Conservation (phyloP, 1,284 basidiomycete species). For the Cutaneotrichosporon sp. region DNA sequence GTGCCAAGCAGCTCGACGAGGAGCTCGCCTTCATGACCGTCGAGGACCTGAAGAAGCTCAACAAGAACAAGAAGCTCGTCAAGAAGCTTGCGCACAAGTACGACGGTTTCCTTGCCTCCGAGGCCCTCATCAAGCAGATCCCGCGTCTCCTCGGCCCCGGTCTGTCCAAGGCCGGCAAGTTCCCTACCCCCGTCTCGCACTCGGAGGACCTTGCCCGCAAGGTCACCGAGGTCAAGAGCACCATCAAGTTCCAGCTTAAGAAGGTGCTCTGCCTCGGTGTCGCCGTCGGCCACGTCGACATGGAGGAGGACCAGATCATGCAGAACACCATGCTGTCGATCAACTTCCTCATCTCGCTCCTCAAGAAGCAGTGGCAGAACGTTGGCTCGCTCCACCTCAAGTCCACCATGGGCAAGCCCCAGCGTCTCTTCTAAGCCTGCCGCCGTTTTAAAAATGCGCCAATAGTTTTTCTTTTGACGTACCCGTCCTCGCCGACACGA, state of each 20-base stretch:
- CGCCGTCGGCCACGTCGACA: conserved; percentile 94
- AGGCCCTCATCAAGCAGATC: conserved; percentile 98
- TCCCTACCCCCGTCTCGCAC: conserved; percentile 95
- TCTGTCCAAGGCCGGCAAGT: conserved; percentile 99
- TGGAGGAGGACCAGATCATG: conserved; percentile 96
- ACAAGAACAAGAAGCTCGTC: conserved; percentile 97
- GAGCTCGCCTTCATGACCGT: conserved; percentile 78
- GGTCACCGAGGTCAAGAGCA: conserved; percentile 91
- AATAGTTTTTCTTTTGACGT: conserved; percentile 1
- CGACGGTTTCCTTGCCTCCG: conserved; percentile 97
- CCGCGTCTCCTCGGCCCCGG: conserved; percentile 98
- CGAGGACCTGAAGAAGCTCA: conserved; percentile 94
- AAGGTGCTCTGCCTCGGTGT: conserved; percentile 99
- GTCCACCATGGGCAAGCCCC: conserved; percentile 97
- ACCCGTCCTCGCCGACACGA: not conserved
- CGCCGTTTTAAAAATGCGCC: too few relatives aligned
- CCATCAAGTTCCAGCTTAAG: conserved; percentile 99
- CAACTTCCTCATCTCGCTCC: conserved; percentile 98
- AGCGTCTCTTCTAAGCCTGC: conserved; percentile 74
- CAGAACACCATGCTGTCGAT: conserved; percentile 98
- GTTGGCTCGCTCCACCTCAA: conserved; percentile 99
- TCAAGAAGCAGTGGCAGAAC: conserved; percentile 99
- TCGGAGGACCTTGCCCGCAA: conserved; percentile 87
- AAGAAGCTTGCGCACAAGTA: conserved; percentile 99
- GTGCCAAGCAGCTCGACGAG: conserved; percentile 48